These are phyloP conservation scores for Penicillium atrosanguineum DNA, from an alignment of 495 filamentous ascomycete genomes.

Conservation along the genomic window DNA sequence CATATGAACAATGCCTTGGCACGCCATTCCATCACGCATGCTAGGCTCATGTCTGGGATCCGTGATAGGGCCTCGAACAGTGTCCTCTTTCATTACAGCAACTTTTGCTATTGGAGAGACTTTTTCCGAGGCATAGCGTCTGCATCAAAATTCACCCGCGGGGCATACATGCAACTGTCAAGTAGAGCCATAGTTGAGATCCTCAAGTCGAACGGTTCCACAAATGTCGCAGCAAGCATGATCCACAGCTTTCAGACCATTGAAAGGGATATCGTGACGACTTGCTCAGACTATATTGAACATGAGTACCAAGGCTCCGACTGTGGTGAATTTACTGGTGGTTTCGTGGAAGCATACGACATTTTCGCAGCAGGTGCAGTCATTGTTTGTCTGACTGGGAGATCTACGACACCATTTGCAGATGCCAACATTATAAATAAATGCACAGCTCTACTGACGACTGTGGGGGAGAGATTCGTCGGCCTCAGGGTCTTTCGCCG, in stretches of 20 bases:
- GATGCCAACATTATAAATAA: slow-evolving; percentile 10
- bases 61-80: slow-evolving; percentile 4
- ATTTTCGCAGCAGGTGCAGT: slow-evolving; percentile 23
- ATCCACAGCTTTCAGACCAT: slow-evolving; percentile 7
- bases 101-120: slow-evolving; percentile 24
- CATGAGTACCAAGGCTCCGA: slow-evolving; percentile 18
- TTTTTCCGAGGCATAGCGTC: background rate
- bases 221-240: slow-evolving; percentile 1
- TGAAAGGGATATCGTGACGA: slow-evolving; percentile 12
- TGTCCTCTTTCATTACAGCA: slow-evolving; percentile 20
- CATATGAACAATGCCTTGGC: background rate
- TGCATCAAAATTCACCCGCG: background rate
- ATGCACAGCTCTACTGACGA: slow-evolving; percentile 15
- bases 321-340: slow-evolving; percentile 15
- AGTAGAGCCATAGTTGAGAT: slow-evolving; percentile 21
- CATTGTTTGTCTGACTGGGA: slow-evolving; percentile 10
- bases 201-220: slow-evolving; percentile 6
- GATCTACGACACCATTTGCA: background rate
- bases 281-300: slow-evolving; percentile 20
- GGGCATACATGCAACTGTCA: slow-evolving; percentile 10
- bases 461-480: slow-evolving; percentile 15
- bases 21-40: slow-evolving; percentile 17
- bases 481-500: slow-evolving; percentile 18
- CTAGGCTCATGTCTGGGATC: slow-evolving; percentile 23
- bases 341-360: slow-evolving; percentile 22